Conservation (phyloP, 805 yeast genomes). For the Sugiyamaella americana region DNA sequence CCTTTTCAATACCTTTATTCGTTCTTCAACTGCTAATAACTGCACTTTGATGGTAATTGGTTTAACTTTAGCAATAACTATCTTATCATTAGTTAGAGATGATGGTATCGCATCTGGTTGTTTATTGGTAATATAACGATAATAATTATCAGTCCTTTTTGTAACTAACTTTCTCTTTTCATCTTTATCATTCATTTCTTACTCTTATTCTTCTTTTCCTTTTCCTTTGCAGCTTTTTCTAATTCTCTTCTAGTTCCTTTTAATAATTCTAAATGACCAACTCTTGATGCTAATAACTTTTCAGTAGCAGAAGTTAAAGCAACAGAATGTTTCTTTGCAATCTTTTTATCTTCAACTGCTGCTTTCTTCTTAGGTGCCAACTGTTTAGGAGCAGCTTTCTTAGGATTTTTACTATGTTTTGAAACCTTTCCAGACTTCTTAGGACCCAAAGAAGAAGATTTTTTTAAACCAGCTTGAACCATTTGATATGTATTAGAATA, state of each 20-base stretch:
- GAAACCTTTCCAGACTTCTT: slow-evolving; percentile 14
- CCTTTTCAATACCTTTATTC: background rate
- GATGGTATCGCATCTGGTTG: no score
- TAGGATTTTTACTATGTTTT: slow-evolving; percentile 26
- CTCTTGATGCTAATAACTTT: slow-evolving; percentile 77
- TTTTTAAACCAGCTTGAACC: slow-evolving; percentile 35
- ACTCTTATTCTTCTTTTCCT: slow-evolving; percentile 25
- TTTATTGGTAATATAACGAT: no score
- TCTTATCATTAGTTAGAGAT: no score
- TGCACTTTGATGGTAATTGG: background rate
- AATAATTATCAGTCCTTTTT: no score
- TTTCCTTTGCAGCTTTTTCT: slow-evolving; percentile 53
- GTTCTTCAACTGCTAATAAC: background rate
- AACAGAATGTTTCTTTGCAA: slow-evolving; percentile 52
- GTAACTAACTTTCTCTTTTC: no score
- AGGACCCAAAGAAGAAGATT: slow-evolving; percentile 12
- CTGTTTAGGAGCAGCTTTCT: slow-evolving; percentile 68
- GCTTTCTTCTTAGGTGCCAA: slow-evolving; percentile 60
- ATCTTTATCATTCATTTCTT: slow-evolving; percentile 1
- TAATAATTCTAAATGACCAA: slow-evolving; percentile 86
- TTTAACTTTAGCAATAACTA: background rate
- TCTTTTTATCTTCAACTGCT: slow-evolving; percentile 45
- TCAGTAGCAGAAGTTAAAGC: slow-evolving; percentile 63
- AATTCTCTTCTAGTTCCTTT: slow-evolving; percentile 85
- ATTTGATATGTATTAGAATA: slow-evolving; percentile 16